Evolutionary conservation across 2,329 filamentous ascomycete species (phyloP), one percentile per base, ranked within the genome.

Genomic region (Epichloe sylvatica): DNA sequence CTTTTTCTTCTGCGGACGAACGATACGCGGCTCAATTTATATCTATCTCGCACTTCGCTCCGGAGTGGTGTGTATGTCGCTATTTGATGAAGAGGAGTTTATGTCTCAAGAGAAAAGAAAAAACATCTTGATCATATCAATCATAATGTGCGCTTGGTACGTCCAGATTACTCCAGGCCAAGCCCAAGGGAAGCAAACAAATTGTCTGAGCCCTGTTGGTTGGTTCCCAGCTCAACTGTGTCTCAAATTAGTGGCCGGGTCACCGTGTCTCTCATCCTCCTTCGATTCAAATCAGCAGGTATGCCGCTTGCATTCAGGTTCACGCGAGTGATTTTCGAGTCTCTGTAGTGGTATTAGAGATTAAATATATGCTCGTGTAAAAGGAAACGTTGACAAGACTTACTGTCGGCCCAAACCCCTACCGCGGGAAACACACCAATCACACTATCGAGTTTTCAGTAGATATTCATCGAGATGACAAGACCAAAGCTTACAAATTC

Each of bases 401-500:
- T 51, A 62, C 38, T 60, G 55, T 30, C 63, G 60, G 25, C 53
- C 59, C 21, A 65, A 58, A 42, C 63, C 62, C 12, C 63, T 63
- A n/a, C 63, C 63, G 49, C 63, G 60, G 38, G 60, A 64, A 44
- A 62, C 56, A 49, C 63, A 66, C 63, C 63, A 75, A 49, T 75
- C 72, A 54, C 72, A 74, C 71, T 74, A 50, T 15, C 49, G 33
- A 9, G 36, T 21, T 8, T 57, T 71, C 59, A 69, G 66, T 53
- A 52, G 4, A n/a, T n/a, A 9, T 15, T 19, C 30, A 21, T 5
- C 23, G 12, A 23, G 13, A 21, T 23, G 8, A 40, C 15, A 30
- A 21, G 33, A 23, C 17, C 8, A 13, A 36, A 25, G 68, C 73
- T 70, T 60, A 77, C 75, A 56, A 71, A 65, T 36, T 74, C 81